These are phyloP conservation scores for Fusarium xylarioides DNA, from an alignment of 2,329 filamentous ascomycete genomes.

Conservation along the genomic window DNA sequence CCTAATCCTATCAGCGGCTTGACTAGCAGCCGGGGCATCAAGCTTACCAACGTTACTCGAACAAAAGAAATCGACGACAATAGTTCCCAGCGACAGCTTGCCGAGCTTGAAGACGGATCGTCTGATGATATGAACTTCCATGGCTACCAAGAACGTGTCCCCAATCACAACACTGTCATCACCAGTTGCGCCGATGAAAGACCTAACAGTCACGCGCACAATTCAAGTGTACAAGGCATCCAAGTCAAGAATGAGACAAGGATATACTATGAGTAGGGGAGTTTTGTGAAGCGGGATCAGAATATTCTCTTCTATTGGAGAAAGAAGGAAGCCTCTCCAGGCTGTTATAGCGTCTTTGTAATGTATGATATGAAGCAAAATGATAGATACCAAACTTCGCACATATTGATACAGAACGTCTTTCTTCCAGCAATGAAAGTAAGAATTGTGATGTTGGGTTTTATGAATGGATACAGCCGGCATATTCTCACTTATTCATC, in stretches of 20 bases:
- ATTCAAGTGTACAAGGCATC: conserved; percentile 7
- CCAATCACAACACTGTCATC: conserved; percentile 10
- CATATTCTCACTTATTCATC: too few relatives aligned
- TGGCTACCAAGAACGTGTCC: conserved; percentile 8
- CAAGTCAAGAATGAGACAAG: conserved; percentile 30
- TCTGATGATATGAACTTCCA: conserved; percentile 22
- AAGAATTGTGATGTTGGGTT: fast-evolving
- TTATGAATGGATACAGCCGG: too few relatives aligned
- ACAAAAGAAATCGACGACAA: conserved; percentile 28
- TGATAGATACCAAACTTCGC: neutral
- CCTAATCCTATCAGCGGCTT: conserved; percentile 27
- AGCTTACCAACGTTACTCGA: conserved; percentile 14
- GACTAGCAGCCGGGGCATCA: conserved; percentile 27
- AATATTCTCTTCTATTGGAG: neutral
- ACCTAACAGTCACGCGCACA: neutral
- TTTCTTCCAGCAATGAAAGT: neutral
- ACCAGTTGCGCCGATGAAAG: neutral
- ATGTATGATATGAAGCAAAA: neutral
- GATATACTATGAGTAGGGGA: conserved; percentile 15
- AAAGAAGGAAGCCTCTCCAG: too few relatives aligned
- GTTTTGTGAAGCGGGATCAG: fast-evolving
- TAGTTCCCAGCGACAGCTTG: conserved; percentile 24
- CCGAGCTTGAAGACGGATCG: conserved; percentile 24
- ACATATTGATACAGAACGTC: neutral
- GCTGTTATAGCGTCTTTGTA: too few relatives aligned